Evolutionary conservation across 2,329 filamentous ascomycete species (phyloP).

Genomic region (Podosphaera fusca): DNA sequence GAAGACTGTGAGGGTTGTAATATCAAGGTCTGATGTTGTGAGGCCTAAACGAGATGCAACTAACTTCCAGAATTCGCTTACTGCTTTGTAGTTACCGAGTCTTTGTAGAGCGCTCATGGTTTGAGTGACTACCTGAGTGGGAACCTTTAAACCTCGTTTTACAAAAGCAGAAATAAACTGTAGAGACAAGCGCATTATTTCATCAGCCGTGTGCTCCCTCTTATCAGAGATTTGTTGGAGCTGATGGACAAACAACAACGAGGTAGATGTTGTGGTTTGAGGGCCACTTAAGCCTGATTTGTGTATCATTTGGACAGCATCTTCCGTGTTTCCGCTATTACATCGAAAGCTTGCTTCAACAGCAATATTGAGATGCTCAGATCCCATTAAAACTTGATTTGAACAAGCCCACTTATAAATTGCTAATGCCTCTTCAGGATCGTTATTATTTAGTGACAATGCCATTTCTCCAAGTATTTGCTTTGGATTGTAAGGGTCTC

Average conservation of each 20-base stretch:
- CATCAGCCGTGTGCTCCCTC: not conserved
- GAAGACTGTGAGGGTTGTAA: conserved; percentile 12
- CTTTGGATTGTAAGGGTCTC: not conserved
- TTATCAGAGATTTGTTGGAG: conserved; percentile 4
- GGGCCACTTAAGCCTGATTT: conserved; percentile 7
- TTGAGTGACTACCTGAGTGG: conserved; percentile 10
- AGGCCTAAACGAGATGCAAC: conserved; percentile 7
- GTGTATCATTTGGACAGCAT: conserved; percentile 8
- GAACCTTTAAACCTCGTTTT: conserved; percentile 7
- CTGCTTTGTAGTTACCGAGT: conserved; percentile 5
- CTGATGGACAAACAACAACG: conserved; percentile 10
- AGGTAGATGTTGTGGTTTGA: conserved; percentile 7
- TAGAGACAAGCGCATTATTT: conserved; percentile 3
- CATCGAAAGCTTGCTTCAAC: conserved; percentile 11
- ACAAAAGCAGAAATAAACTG: conserved; percentile 7
- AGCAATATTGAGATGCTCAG: conserved; percentile 9
- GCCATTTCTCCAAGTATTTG: not conserved
- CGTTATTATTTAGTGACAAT: not conserved
- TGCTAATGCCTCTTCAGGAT: conserved; percentile 5
- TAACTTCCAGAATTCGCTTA: conserved; percentile 13
- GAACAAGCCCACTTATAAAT: conserved; percentile 10
- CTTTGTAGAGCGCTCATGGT: conserved; percentile 10
- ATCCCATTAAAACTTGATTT: conserved; percentile 4
- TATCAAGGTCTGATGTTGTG: conserved; percentile 4
- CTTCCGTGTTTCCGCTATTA: conserved; percentile 2